Evolutionary conservation across 2,329 filamentous ascomycete genomes (phyloP).

Genomic region (Pestalotiopsis sp.): DNA sequence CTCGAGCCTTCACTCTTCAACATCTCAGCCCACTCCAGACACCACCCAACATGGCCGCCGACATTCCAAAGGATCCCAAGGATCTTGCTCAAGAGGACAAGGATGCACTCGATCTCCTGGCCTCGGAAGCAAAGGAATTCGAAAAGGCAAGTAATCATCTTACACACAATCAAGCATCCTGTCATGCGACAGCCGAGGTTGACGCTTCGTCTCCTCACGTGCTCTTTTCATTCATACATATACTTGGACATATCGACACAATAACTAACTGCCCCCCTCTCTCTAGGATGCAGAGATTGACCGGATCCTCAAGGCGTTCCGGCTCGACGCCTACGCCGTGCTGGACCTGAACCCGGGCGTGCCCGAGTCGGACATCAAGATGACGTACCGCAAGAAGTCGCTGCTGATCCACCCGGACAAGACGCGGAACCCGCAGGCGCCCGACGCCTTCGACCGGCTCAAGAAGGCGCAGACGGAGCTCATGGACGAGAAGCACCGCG

Average conservation of each 20-base stretch:
- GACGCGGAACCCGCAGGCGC: constrained; percentile 85
- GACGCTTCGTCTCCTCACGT: neutral
- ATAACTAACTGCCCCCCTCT: neutral
- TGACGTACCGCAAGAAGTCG: constrained; percentile 94
- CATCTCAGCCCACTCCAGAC: neutral
- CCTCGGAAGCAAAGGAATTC: constrained; percentile 86
- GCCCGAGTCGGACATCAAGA: constrained; percentile 93
- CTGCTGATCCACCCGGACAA: constrained; percentile 99
- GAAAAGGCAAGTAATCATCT: constrained; percentile 67
- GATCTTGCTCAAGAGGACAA: constrained; percentile 53
- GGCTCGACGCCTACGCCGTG: constrained; percentile 80
- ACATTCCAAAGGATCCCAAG: constrained; percentile 42
- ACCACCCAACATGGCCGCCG: constrained; percentile 36
- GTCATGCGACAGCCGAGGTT: neutral
- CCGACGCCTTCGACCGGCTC: constrained; percentile 93
- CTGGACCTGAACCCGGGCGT: constrained; percentile 95
- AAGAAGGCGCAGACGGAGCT: constrained; percentile 93
- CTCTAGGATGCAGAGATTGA: constrained; percentile 89
- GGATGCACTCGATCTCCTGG: constrained; percentile 79
- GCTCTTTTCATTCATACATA: neutral
- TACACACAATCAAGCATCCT: neutral
- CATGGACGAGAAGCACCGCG: constrained; percentile 91
- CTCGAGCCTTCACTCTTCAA: neutral
- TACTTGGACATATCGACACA: neutral
- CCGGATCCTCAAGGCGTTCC: constrained; percentile 88